Conservation (phyloP, 2,329 filamentous ascomycete species). For the Phymatotrichopsis omnivora region DNA sequence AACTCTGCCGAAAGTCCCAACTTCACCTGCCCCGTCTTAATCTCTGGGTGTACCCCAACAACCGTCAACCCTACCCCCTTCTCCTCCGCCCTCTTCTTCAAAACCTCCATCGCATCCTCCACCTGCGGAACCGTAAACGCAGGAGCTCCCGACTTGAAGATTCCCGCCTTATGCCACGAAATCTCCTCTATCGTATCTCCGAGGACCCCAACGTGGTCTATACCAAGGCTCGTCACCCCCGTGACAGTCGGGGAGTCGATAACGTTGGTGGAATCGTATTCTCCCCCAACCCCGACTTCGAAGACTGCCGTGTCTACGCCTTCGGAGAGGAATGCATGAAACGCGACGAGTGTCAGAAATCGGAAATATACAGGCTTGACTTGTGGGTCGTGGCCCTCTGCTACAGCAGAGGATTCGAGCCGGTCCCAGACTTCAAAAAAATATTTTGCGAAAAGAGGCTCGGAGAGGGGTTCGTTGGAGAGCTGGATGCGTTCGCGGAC, state of each 20-base stretch:
- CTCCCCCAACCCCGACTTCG: conserved; percentile 89
- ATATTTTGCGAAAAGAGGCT: conserved; percentile 51
- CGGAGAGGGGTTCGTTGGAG: conserved; percentile 48
- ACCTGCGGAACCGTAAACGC: conserved; percentile 54
- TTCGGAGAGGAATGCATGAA: conserved; percentile 70
- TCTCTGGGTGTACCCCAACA: conserved; percentile 33
- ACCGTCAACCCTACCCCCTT: conserved; percentile 43
- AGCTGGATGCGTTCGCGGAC: conserved; percentile 59
- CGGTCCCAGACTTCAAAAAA: conserved; percentile 59
- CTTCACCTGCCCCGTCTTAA: conserved; percentile 18
- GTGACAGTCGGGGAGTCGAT: conserved; percentile 58
- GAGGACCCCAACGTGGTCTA: conserved; percentile 75
- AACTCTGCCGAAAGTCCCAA: conserved; percentile 42
- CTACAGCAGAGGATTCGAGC: conserved; percentile 45
- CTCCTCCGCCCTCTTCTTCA: conserved; percentile 50
- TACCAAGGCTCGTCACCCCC: conserved; percentile 69
- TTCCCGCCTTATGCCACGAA: conserved; percentile 85
- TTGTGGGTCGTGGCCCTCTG: conserved; percentile 44
- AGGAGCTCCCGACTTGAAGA: conserved; percentile 59
- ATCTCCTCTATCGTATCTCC: conserved; percentile 71
- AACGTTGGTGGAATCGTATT: conserved; percentile 88
- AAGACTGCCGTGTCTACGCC: conserved; percentile 70
- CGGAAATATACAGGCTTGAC: conserved; percentile 88
- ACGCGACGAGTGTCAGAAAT: conserved; percentile 77
- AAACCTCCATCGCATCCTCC: conserved; percentile 45